phyloP scores from a whole-genome alignment of 495 filamentous ascomycete species.

The Neurospora sp. region DNA sequence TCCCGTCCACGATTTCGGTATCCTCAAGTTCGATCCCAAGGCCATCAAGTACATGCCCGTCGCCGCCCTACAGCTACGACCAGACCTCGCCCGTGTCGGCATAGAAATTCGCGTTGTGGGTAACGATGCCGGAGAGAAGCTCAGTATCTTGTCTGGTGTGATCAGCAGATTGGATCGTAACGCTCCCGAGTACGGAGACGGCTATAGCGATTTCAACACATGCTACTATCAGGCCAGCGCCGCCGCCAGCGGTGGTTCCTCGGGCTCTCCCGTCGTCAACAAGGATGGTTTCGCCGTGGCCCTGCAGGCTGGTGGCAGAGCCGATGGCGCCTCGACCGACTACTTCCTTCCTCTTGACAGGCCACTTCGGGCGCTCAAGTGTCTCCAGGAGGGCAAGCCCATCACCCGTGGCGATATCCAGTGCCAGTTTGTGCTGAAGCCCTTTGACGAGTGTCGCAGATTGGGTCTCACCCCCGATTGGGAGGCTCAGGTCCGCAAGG shows the following conservation, averaged over 20 bases:
- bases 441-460: constrained; percentile 93
- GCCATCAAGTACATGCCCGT: constrained; percentile 95
- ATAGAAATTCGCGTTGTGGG: constrained; percentile 93
- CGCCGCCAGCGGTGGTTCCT: constrained; percentile 90
- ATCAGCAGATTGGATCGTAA: constrained; percentile 94
- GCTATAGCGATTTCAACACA: constrained; percentile 98
- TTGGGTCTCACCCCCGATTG: constrained; percentile 76
- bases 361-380: constrained; percentile 74
- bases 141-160: constrained; percentile 94
- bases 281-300: constrained; percentile 88
- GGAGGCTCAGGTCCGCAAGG: constrained; percentile 71
- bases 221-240: constrained; percentile 99
- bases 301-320: constrained; percentile 86
- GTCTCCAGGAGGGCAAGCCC: constrained; percentile 62
- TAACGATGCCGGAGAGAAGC: constrained; percentile 97
- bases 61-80: constrained; percentile 65
- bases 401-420: constrained; percentile 93
- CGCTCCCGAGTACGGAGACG: constrained; percentile 95
- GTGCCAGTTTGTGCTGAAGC: constrained; percentile 91
- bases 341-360: constrained; percentile 95
- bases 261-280: constrained; percentile 94
- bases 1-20: constrained; percentile 96
- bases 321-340: constrained; percentile 91
- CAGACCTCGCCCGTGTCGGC: constrained; percentile 84
- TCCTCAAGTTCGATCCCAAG: constrained; percentile 90